phyloP scores from a whole-genome alignment of 2,329 filamentous ascomycete genomes.

The Chaetomium globosum region DNA sequence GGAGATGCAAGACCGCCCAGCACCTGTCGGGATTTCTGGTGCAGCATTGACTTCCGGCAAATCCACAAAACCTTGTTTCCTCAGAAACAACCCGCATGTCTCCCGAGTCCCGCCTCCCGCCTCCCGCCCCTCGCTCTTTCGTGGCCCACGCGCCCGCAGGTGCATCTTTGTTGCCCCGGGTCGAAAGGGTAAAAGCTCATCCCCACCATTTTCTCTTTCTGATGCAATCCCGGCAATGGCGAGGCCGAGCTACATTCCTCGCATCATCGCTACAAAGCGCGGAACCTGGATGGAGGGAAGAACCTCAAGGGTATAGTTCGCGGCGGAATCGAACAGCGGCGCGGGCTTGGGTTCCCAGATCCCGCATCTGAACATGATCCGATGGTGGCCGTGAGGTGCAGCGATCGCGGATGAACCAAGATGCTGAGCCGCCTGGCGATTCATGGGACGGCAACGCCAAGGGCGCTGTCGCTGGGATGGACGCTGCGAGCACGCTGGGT shows the following conservation, averaged over 20 bases:
- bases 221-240: neutral
- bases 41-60: neutral
- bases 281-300: neutral
- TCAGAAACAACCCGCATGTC: constrained; percentile 6
- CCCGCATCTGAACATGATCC: neutral
- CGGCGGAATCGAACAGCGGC: neutral
- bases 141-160: too few relatives aligned
- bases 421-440: neutral
- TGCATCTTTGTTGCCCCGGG: constrained; percentile 8
- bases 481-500: neutral
- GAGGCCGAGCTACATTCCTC: constrained; percentile 15
- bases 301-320: neutral
- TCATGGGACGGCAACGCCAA: constrained; percentile 17
- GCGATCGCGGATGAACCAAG: neutral
- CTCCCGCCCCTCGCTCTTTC: neutral
- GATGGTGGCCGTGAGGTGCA: constrained; percentile 1
- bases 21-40: constrained; percentile 13
- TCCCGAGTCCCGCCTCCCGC: neutral
- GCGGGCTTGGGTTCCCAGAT: neutral
- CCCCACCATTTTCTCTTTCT: constrained; percentile 9
- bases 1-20: constrained; percentile 25
- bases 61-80: constrained; percentile 27
- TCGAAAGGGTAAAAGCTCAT: constrained; percentile 30
- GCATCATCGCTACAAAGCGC: constrained; percentile 7
- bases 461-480: neutral